Percentiles rank a stretch among this genome's conserved stretches.
Evolutionary conservation across 768 basidiomycete species (phyloP).

Genomic region (Coprinopsis sp.): DNA sequence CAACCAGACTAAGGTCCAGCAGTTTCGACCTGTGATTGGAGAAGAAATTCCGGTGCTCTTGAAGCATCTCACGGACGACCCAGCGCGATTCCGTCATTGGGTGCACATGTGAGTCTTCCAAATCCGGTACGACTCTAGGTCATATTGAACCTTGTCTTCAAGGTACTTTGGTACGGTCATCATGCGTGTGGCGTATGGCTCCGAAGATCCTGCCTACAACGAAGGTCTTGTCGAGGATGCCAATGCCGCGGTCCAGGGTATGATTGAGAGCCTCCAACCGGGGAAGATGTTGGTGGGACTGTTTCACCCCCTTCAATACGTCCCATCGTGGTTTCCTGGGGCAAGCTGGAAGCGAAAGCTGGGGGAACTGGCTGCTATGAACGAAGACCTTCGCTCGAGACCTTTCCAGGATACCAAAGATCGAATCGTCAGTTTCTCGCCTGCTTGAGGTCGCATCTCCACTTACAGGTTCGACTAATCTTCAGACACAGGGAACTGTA

Average conservation of each 20-base stretch:
- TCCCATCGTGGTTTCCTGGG: constrained; percentile 38
- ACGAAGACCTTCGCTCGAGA: too few species aligned
- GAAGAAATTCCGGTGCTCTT: too few species aligned
- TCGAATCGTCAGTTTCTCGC: too few species aligned
- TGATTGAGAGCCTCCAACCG: constrained; percentile 19
- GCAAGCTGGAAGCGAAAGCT: constrained; percentile 25
- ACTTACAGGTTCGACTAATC: too few species aligned
- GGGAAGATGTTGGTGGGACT: constrained; percentile 14
- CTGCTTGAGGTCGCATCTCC: too few species aligned
- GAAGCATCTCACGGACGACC: too few species aligned
- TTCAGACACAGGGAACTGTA: too few species aligned
- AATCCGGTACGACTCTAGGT: not conserved
- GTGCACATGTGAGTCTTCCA: not conserved
- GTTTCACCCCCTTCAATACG: constrained; percentile 21
- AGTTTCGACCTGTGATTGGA: constrained; percentile 5
- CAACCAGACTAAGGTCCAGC: constrained; percentile 7
- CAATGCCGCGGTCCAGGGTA: constrained; percentile 23
- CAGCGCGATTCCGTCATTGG: not conserved
- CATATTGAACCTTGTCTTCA: not conserved
- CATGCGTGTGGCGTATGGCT: constrained; percentile 22
- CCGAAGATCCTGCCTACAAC: constrained; percentile 21
- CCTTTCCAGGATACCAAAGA: too few species aligned
- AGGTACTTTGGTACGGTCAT: constrained; percentile 11
- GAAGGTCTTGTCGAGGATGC: constrained; percentile 34
- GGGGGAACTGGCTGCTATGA: not conserved